phyloP scores from a whole-genome alignment of 257 asterid genomes.

The Nicotiana obtusifolia region DNA sequence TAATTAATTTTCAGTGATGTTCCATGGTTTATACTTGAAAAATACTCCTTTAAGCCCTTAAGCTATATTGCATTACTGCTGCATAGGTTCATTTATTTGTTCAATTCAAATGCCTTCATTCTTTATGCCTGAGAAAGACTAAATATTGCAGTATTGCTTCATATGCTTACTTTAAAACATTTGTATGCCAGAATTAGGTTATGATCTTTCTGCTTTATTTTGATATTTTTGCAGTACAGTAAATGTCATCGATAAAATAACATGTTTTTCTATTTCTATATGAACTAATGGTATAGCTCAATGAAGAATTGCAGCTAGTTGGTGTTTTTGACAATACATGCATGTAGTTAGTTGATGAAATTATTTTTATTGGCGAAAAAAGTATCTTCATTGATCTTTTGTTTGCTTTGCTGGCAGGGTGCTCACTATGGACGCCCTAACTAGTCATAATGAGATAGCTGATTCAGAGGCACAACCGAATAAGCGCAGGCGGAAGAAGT shows the following conservation, averaged over 20 bases:
- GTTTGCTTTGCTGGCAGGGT: constrained; percentile 26
- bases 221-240: not conserved
- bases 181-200: not conserved
- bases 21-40: not conserved
- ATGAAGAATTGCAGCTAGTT: not conserved
- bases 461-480: constrained; percentile 45
- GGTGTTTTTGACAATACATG: not conserved
- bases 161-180: not conserved
- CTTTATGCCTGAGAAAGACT: not conserved
- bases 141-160: not conserved
- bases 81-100: not conserved
- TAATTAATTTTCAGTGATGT: not conserved
- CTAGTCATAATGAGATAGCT: constrained; percentile 32
- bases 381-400: constrained; percentile 1
- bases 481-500: constrained; percentile 71
- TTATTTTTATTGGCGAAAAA: not conserved
- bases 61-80: not conserved
- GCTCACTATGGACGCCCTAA: constrained; percentile 41
- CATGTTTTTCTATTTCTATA: not conserved
- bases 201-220: not conserved
- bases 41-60: not conserved
- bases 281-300: not conserved
- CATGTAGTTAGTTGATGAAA: not conserved
- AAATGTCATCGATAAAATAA: not conserved
- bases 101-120: not conserved